Evolutionary conservation across 2,329 filamentous ascomycete genomes (phyloP).

Genomic region (Colletotrichum salicis): DNA sequence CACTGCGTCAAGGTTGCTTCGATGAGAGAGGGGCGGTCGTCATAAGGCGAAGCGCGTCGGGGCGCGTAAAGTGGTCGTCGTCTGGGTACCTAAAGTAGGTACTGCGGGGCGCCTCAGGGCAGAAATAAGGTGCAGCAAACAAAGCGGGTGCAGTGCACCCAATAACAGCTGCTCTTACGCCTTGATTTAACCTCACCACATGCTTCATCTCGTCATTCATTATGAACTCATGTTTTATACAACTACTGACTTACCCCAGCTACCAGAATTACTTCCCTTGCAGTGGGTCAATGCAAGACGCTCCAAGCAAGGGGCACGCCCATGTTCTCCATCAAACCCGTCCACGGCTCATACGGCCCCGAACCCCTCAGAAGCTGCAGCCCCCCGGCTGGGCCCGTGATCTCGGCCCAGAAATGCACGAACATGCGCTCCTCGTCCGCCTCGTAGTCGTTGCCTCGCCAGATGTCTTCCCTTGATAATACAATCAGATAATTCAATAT

Average conservation of each 20-base stretch:
- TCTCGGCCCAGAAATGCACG: constrained; percentile 1
- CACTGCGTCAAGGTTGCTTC: background rate
- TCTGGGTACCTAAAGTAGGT: background rate
- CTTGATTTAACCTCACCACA: background rate
- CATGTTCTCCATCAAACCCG: background rate
- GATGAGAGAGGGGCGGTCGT: background rate
- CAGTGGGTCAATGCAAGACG: background rate
- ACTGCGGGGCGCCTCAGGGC: background rate
- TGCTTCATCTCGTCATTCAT: background rate
- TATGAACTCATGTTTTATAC: too few relatives aligned
- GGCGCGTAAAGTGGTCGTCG: constrained; percentile 12
- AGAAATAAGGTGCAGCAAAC: too few relatives aligned
- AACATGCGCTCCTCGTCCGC: constrained; percentile 14
- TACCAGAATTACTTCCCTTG: too few relatives aligned
- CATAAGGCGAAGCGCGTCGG: background rate
- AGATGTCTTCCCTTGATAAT: background rate
- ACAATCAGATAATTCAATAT: constrained; percentile 4
- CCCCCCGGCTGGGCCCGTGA: background rate
- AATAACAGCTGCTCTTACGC: background rate
- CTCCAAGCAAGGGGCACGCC: background rate
- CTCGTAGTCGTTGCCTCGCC: constrained; percentile 2
- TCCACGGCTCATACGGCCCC: constrained; percentile 1
- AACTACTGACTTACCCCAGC: too few relatives aligned
- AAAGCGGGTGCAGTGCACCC: background rate
- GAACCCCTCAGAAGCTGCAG: background rate